phyloP scores from a whole-genome alignment of 441 rosid species.

The Manihot esculenta region DNA sequence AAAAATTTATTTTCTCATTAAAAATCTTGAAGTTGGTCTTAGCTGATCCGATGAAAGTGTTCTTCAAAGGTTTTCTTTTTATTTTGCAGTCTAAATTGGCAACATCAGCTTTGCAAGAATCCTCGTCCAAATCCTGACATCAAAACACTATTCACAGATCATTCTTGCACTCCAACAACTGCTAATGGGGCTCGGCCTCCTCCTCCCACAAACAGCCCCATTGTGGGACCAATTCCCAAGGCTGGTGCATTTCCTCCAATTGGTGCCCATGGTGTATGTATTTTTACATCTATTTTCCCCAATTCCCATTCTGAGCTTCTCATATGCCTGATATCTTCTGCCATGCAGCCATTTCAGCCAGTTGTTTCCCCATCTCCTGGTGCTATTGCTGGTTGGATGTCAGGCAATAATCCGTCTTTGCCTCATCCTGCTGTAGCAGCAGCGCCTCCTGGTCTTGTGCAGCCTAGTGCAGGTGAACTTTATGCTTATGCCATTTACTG shows the following conservation, averaged over 20 bases:
- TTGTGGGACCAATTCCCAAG: constrained; percentile 57
- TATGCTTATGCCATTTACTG: too few species aligned
- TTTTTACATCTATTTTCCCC: constrained; percentile 12
- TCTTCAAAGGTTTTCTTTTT: constrained; percentile 17
- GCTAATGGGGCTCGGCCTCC: constrained; percentile 63
- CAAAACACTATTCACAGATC: constrained; percentile 65
- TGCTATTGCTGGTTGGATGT: constrained; percentile 64
- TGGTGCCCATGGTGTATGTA: constrained; percentile 58
- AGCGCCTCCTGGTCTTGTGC: constrained; percentile 43
- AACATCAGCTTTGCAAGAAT: constrained; percentile 75
- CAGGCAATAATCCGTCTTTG: constrained; percentile 43
- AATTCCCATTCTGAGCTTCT: background rate
- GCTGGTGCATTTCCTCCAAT: constrained; percentile 57
- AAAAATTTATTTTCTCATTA: background rate
- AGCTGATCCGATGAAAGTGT: background rate
- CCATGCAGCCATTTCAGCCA: constrained; percentile 61
- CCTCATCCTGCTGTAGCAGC: constrained; percentile 53
- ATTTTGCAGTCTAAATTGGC: constrained; percentile 65
- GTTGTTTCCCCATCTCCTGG: constrained; percentile 49
- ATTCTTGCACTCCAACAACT: constrained; percentile 44
- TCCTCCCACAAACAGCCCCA: constrained; percentile 44
- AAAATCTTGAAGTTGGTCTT: background rate
- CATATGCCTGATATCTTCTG: constrained; percentile 8
- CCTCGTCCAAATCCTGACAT: constrained; percentile 71
- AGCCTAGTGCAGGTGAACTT: too few species aligned